These are phyloP conservation scores for Russula dissimulans DNA, from an alignment of 768 basidiomycete species.

Conservation along the genomic window DNA sequence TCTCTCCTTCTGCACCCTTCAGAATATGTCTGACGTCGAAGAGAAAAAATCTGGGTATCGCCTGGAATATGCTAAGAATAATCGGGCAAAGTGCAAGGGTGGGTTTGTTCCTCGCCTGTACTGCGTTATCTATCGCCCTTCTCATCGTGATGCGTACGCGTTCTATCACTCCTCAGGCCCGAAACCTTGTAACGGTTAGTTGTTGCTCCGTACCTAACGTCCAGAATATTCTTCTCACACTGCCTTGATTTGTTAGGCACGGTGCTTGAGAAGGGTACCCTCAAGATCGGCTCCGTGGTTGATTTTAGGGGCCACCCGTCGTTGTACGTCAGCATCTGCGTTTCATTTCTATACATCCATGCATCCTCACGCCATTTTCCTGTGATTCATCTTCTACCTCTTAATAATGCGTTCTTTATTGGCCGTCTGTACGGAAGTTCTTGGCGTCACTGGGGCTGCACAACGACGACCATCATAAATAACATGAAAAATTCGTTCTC, in stretches of 20 bases:
- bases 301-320: slow-evolving; percentile 61
- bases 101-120: slow-evolving; percentile 22
- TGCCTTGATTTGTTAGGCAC: slow-evolving; percentile 40
- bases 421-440: slow-evolving; percentile 31
- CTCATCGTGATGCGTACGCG: slow-evolving; percentile 20
- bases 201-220: background rate
- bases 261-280: slow-evolving; percentile 56
- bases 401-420: background rate
- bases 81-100: slow-evolving; percentile 76
- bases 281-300: slow-evolving; percentile 68
- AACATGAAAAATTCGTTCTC: slow-evolving; percentile 62
- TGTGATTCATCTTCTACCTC: background rate
- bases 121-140: slow-evolving; percentile 20
- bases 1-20: background rate
- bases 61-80: slow-evolving; percentile 63
- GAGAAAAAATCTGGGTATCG: slow-evolving; percentile 58
- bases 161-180: slow-evolving; percentile 41
- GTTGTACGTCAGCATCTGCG: slow-evolving; percentile 41
- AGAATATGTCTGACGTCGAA: slow-evolving; percentile 32
- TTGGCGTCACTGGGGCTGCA: slow-evolving; percentile 92
- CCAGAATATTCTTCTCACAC: slow-evolving; percentile 19
- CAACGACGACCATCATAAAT: slow-evolving; percentile 53
- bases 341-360: background rate
- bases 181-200: slow-evolving; percentile 64
- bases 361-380: too few species aligned